Conservation (phyloP, 106 monocot species). For the Alisma plantagoaquatica region DNA sequence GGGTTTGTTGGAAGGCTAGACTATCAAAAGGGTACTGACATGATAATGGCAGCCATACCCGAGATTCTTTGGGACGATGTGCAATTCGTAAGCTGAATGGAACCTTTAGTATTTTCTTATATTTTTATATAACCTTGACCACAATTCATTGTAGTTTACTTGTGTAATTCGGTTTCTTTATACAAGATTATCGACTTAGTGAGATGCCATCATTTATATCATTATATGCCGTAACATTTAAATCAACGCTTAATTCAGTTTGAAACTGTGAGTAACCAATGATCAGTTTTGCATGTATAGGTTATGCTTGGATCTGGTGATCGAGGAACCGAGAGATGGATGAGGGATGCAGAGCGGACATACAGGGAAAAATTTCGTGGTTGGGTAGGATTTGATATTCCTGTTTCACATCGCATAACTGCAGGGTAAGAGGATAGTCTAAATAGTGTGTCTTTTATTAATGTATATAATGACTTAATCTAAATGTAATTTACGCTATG, state of each 20-base stretch:
- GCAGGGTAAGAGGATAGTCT: slow-evolving; percentile 39
- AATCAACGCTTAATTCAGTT: no score
- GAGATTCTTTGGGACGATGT: slow-evolving; percentile 69
- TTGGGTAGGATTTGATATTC: slow-evolving; percentile 88
- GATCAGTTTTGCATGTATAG: no score
- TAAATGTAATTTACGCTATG: no score
- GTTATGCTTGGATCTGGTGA: slow-evolving; percentile 97
- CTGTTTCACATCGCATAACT: slow-evolving; percentile 79
- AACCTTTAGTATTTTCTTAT: background rate
- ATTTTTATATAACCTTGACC: background rate
- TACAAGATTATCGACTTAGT: background rate
- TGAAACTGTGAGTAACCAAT: no score
- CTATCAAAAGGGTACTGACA: slow-evolving; percentile 89
- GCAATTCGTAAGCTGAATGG: slow-evolving; percentile 62
- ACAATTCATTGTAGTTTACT: background rate
- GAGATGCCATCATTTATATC: no score
- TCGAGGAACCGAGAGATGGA: slow-evolving; percentile 60
- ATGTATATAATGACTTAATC: no score
- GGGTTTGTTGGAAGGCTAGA: slow-evolving; percentile 95
- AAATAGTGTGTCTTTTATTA: no score
- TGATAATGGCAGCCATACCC: slow-evolving; percentile 46
- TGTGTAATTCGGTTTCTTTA: background rate
- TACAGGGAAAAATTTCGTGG: slow-evolving; percentile 77
- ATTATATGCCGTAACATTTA: no score
- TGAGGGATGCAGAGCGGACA: slow-evolving; percentile 55